Evolutionary conservation across 352 stramenopile species (phyloP), one percentile per base, ranked within the genome.

Genomic region (Globisporangium cystogenes): DNA sequence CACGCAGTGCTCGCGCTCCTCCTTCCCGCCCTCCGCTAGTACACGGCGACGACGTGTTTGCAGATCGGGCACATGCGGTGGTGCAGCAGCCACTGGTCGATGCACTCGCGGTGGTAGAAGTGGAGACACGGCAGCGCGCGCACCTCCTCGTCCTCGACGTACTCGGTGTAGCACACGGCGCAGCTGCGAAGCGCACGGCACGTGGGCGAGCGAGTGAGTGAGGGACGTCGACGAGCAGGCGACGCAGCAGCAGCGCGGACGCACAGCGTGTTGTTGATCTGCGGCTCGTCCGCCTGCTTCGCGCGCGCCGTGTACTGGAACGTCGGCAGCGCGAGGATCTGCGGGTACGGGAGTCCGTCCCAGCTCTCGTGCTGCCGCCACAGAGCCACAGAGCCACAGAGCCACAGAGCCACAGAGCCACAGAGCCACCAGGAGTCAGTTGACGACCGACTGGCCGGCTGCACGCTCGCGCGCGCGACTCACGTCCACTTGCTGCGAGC

Each of bases 71-170:
- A 96, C 48, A 81, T 80, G 51, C 83, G 78, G 53, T 94, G 81
- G 59, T 87, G 70, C 55, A 91, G 69, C 20, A 96, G 83, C 87
- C 87, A 96, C 59, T 88, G 82, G 59, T 96, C 86, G 58, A 96
- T 95, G 51, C 87, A 96, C 63, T 93, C 82, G 58, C 79, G 78
- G 63, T 96, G 87, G 62, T 95, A 96, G 54, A 86, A 90, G 60
- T 96, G 87, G 43, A 92, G 65, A 51, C 87, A 96, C 45, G 87
- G 85, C 44, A 96, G 64, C 26, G 76, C 68, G 24, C 82, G 81
- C 56, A 95, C 68, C 57, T 90, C 76, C 54, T 96, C 86, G 23
- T 86, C 79, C 18, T 59, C 48, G 45, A 80, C 61, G 60, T 90
- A 94, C 48, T 93, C 81, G 37, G 81, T 85, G 67, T 76, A 86